Evolutionary conservation across 225 moss, liverwort and hornwort genomes (phyloP), one percentile per base, ranked within the genome.

Genomic region (Physcomitrium patens): DNA sequence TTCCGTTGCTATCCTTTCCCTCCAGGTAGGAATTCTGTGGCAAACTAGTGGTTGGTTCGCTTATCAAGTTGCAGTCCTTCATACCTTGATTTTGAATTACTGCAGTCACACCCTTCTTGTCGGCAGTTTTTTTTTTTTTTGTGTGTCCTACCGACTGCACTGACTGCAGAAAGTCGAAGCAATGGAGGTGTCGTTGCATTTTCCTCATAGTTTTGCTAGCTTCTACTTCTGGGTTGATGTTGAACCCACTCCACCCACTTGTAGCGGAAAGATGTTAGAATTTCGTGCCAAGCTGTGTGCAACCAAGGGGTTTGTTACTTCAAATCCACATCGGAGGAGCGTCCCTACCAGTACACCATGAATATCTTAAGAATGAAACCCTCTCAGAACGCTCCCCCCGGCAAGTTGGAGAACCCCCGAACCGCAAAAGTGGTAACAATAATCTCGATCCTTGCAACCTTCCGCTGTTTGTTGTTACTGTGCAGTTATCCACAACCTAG

Each of bases 321-420:
- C 31, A 37, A 7, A 37, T 37, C 31, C 31, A 37, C 31, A 37
- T 37, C 31, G 63, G 67, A 63, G 20, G 80, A 77, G 64, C 73
- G 76, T 72, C 67, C 73, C 73, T 80, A 77, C 80, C 73, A 69
- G 73, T 48, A 45, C 23, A 49, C 67, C 42, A 48, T 61, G 50
- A 28, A 61, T 61, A 49, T 41, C 9, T 17, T 43, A 8, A 37
- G 31, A 1, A 37, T 37, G 31, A 37, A 37, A 37, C 31, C 1
- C 31, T 37, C 7, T 37, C 31, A 37, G 31, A 37, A 2, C 31
- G 31, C 31, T 37, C 2, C 5, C 31, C 5, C 31, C 2, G 4
- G 31, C 31, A 37, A 37, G 31, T 4, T 37, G 31, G 31, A 37
- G 31, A 4, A 1, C 4, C 31, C 31, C 31, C 31, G 7, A 0